phyloP scores from a whole-genome alignment of 129 eudicot species.

The Ambrosia trifida region DNA sequence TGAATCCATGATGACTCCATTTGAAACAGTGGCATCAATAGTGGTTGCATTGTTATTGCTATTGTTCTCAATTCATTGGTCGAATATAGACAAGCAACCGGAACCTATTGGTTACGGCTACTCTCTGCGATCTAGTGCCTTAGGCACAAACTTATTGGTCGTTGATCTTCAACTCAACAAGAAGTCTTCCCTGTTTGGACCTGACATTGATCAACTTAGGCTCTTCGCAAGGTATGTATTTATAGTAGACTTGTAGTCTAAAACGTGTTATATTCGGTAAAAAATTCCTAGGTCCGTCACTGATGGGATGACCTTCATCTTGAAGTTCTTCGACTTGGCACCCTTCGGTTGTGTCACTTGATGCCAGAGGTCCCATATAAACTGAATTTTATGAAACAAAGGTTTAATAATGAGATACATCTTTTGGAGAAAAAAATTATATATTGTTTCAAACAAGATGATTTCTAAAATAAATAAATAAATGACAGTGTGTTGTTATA shows the following conservation, averaged over 20 bases:
- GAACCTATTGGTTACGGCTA: constrained; percentile 59
- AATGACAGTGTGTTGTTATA: background rate
- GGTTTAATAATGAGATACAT: no score
- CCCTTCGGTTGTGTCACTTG: no score
- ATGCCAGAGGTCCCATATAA: no score
- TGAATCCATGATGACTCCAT: background rate
- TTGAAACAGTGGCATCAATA: constrained; percentile 22
- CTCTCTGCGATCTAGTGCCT: constrained; percentile 26
- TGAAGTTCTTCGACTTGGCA: no score
- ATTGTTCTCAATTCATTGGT: constrained; percentile 8
- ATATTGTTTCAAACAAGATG: no score
- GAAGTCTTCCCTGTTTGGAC: constrained; percentile 55
- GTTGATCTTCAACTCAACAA: constrained; percentile 54
- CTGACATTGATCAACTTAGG: constrained; percentile 49
- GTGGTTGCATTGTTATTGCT: constrained; percentile 1
- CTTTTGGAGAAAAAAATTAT: no score
- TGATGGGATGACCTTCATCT: no score
- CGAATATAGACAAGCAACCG: background rate
- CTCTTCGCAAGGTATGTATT: constrained; percentile 72
- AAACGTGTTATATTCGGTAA: no score
- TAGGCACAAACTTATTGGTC: constrained; percentile 31
- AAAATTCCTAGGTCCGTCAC: no score
- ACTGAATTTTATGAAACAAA: no score
- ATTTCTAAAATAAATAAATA: no score
- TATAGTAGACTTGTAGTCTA: no score